Conservation (phyloP, 495 filamentous ascomycete species). For the Penicillium argentinense region DNA sequence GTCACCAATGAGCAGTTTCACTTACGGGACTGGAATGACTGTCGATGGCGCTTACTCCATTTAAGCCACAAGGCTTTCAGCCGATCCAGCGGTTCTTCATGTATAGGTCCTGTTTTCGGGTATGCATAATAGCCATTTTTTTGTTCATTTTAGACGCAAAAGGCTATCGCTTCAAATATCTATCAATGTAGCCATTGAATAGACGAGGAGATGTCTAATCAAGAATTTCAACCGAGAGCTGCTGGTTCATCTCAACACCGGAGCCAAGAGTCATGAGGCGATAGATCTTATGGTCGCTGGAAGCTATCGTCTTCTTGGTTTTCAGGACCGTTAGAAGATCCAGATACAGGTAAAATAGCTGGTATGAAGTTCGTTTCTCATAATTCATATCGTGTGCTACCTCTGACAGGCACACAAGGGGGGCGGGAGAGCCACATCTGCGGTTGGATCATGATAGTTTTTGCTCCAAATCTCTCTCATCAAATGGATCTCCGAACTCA, state of each 20-base stretch:
- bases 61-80: too few species aligned
- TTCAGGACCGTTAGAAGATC: background rate
- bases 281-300: background rate
- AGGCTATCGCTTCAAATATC: too few species aligned
- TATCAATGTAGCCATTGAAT: too few species aligned
- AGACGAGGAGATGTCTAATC: too few species aligned
- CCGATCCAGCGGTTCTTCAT: too few species aligned
- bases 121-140: too few species aligned
- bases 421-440: background rate
- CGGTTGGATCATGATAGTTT: slow-evolving; percentile 46
- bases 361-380: slow-evolving; percentile 28
- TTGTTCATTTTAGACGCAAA: too few species aligned
- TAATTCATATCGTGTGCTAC: slow-evolving; percentile 22
- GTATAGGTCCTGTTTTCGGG: too few species aligned
- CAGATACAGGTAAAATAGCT: background rate
- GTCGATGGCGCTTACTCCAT: slow-evolving; percentile 10
- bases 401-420: background rate
- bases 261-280: too few species aligned
- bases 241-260: too few species aligned
- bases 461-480: slow-evolving; percentile 61
- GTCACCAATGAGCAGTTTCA: slow-evolving; percentile 41
- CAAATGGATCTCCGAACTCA: slow-evolving; percentile 58
- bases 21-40: slow-evolving; percentile 21
- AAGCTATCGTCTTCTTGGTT: background rate
- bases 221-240: too few species aligned